Conservation (phyloP, 2,329 filamentous ascomycete genomes). For the Alternaria conjuncta region DNA sequence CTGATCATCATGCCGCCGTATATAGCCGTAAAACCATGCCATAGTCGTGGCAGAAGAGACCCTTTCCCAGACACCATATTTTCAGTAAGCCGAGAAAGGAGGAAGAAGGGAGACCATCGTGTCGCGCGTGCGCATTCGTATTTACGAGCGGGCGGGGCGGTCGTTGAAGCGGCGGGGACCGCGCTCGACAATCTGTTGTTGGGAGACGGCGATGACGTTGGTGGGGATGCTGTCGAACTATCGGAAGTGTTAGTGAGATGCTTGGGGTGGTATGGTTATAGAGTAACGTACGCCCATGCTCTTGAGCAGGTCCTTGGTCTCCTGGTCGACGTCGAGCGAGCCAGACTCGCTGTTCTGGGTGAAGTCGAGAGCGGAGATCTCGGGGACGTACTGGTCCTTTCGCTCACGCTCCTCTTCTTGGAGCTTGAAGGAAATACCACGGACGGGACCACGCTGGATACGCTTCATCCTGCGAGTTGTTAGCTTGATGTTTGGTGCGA, state of each 20-base stretch:
- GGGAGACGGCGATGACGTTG: slow-evolving; percentile 89
- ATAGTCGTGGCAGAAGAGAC: slow-evolving; percentile 94
- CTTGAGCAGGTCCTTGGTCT: slow-evolving; percentile 99
- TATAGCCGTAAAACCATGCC: slow-evolving; percentile 74
- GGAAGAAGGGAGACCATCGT: slow-evolving; percentile 48
- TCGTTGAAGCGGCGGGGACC: slow-evolving; percentile 79
- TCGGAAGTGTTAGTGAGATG: slow-evolving; percentile 13
- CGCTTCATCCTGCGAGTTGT: slow-evolving; percentile 83
- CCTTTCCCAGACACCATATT: slow-evolving; percentile 81
- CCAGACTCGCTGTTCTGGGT: slow-evolving; percentile 91
- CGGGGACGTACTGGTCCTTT: slow-evolving; percentile 99
- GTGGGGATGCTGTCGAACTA: slow-evolving; percentile 98
- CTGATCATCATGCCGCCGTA: slow-evolving; percentile 78
- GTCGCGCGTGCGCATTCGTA: slow-evolving; percentile 50
- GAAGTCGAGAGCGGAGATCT: slow-evolving; percentile 98
- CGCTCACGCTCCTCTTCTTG: slow-evolving; percentile 99
- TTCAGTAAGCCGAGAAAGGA: slow-evolving; percentile 43
- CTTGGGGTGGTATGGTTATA: not conserved
- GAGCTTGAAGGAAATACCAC: slow-evolving; percentile 99
- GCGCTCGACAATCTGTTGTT: slow-evolving; percentile 86
- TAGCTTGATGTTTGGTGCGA: not conserved
- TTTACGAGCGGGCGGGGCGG: slow-evolving; percentile 55
- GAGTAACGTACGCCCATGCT: slow-evolving; percentile 85
- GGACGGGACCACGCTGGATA: slow-evolving; percentile 98
- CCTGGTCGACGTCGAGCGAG: slow-evolving; percentile 91